Evolutionary conservation across 768 basidiomycete genomes (phyloP).

Genomic region (Lentinula raphanica): DNA sequence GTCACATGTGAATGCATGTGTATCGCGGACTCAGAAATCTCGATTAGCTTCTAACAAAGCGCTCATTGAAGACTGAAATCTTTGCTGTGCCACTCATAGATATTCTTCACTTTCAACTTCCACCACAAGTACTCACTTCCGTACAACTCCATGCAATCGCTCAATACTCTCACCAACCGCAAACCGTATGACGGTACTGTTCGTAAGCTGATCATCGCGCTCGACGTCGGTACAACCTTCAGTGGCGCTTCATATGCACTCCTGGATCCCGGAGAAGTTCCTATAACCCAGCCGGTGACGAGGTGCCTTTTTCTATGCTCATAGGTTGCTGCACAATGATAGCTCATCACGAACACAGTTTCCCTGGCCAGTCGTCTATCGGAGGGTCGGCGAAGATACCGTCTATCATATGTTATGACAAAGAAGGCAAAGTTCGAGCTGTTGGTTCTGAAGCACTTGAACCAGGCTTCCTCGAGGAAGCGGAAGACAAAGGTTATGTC

Average conservation of each 20-base stretch:
- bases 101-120: too few relatives aligned
- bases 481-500: constrained; percentile 38
- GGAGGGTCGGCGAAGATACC: constrained; percentile 47
- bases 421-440: constrained; percentile 31
- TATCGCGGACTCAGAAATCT: too few relatives aligned
- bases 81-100: too few relatives aligned
- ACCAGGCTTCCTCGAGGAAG: constrained; percentile 31
- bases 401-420: constrained; percentile 42
- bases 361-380: constrained; percentile 41
- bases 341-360: constrained; percentile 24
- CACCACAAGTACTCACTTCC: too few relatives aligned
- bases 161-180: too few relatives aligned
- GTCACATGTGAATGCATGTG: too few relatives aligned
- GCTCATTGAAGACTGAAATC: too few relatives aligned
- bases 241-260: too few relatives aligned
- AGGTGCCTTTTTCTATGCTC: too few relatives aligned
- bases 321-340: neutral
- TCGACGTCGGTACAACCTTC: constrained; percentile 28
- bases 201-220: constrained; percentile 23
- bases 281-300: constrained; percentile 20
- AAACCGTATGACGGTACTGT: constrained; percentile 25
- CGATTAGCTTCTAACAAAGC: too few relatives aligned
- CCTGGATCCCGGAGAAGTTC: constrained; percentile 37
- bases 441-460: constrained; percentile 38
- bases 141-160: too few relatives aligned